Evolutionary conservation across 768 basidiomycete species (phyloP).

Genomic region (Cystobasidium tubakii): DNA sequence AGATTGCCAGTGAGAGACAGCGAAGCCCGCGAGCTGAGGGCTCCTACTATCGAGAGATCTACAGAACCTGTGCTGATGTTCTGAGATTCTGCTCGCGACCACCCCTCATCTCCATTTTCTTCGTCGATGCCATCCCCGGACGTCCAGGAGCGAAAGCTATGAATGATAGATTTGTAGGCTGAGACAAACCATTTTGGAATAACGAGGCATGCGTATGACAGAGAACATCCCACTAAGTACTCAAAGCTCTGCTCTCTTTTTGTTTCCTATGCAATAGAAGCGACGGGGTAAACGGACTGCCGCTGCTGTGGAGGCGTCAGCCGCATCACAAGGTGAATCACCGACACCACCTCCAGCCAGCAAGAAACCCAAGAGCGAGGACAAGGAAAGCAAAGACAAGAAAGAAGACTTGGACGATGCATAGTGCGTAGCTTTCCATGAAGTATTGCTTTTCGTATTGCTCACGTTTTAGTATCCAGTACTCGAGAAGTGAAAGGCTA

Average conservation of each 20-base stretch:
- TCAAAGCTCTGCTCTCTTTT: neutral
- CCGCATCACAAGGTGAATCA: neutral
- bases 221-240: neutral
- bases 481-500: neutral
- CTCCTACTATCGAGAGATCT: neutral
- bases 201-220: neutral
- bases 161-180: constrained; percentile 26
- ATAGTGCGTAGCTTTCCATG: constrained; percentile 2
- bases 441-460: too few species aligned
- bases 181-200: neutral
- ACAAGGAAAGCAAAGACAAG: neutral
- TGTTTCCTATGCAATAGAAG: constrained; percentile 2
- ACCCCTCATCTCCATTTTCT: neutral
- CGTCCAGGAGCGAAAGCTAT: constrained; percentile 13
- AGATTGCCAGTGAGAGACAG: neutral
- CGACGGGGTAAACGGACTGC: constrained; percentile 18
- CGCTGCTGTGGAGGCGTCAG: neutral
- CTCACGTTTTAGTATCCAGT: too few species aligned
- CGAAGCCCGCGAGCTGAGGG: neutral
- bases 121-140: neutral
- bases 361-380: constrained; percentile 2
- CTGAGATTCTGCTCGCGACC: constrained; percentile 1
- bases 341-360: neutral
- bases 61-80: neutral
- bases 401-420: constrained; percentile 8